Evolutionary conservation across 148 eudicot genomes (phyloP).

Genomic region (Selenicereus undatus): DNA sequence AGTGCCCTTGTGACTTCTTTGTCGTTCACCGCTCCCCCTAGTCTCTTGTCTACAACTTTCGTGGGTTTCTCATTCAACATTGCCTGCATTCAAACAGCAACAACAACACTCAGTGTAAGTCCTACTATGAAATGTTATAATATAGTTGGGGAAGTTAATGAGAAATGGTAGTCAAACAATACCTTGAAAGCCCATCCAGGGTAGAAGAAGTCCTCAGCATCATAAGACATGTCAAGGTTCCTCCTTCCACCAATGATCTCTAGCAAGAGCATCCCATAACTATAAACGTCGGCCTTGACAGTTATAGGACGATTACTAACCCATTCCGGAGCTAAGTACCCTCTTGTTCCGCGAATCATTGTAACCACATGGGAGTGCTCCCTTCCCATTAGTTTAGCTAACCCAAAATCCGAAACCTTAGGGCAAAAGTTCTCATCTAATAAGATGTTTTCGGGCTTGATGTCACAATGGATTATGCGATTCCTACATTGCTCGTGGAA

Average conservation of each 20-base stretch:
- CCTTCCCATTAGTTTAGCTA: constrained; percentile 83
- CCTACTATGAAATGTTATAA: neutral
- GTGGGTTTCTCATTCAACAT: constrained; percentile 52
- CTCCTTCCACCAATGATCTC: constrained; percentile 91
- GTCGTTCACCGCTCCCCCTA: constrained; percentile 56
- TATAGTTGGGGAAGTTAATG: neutral
- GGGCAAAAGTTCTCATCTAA: constrained; percentile 82
- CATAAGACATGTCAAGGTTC: constrained; percentile 77
- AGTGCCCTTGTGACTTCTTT: constrained; percentile 61
- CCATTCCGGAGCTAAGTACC: constrained; percentile 97
- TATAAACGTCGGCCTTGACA: constrained; percentile 88
- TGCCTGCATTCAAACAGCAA: constrained; percentile 36
- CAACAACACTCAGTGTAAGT: neutral
- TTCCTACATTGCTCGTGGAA: constrained; percentile 93
- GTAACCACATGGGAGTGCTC: constrained; percentile 83
- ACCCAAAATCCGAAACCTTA: constrained; percentile 85
- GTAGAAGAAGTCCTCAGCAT: constrained; percentile 72
- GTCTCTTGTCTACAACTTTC: constrained; percentile 67
- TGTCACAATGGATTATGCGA: constrained; percentile 87
- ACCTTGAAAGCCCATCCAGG: constrained; percentile 97
- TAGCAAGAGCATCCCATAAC: constrained; percentile 85
- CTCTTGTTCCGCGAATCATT: constrained; percentile 95
- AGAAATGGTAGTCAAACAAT: neutral
- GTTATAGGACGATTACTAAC: constrained; percentile 86
- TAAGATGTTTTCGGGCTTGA: constrained; percentile 90